Evolutionary conservation across 2,329 filamentous ascomycete genomes (phyloP).

Genomic region (Penicillium sp.): DNA sequence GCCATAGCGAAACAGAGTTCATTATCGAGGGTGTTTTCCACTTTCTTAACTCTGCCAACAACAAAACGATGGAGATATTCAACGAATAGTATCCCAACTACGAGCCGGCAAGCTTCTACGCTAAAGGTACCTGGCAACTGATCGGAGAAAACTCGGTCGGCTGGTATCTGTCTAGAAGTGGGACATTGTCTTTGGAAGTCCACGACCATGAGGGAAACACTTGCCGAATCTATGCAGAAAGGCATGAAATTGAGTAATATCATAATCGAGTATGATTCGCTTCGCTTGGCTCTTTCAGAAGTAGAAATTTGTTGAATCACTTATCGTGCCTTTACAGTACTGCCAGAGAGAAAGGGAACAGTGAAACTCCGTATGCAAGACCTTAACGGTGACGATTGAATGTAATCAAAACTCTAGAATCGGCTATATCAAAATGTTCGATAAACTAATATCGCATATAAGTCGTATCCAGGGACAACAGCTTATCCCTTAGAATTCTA

Average conservation of each 20-base stretch:
- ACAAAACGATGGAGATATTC: conserved; percentile 8
- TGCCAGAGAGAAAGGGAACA: not conserved
- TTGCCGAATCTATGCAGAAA: conserved; percentile 5
- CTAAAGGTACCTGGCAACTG: not conserved
- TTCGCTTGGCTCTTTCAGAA: not conserved
- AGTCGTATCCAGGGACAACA: not conserved
- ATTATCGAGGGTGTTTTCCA: conserved; percentile 8
- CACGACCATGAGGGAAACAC: not conserved
- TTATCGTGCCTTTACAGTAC: not conserved
- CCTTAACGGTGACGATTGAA: not conserved
- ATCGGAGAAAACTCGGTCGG: conserved; percentile 6
- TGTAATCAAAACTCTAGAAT: not conserved
- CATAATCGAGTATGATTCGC: not conserved
- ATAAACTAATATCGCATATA: not conserved
- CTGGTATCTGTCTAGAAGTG: conserved; percentile 7
- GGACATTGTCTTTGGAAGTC: conserved; percentile 4
- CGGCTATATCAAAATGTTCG: not conserved
- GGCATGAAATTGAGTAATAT: conserved; percentile 4
- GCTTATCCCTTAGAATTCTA: conserved; percentile 48
- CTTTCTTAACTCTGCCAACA: conserved; percentile 7
- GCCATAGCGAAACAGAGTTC: not conserved
- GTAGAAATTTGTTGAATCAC: not conserved
- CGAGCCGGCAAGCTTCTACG: conserved; percentile 2
- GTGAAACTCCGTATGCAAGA: not conserved
- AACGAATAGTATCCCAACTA: not conserved